phyloP scores from a whole-genome alignment of 192 early-diverging fungal genomes.

The Coemansia sp. region DNA sequence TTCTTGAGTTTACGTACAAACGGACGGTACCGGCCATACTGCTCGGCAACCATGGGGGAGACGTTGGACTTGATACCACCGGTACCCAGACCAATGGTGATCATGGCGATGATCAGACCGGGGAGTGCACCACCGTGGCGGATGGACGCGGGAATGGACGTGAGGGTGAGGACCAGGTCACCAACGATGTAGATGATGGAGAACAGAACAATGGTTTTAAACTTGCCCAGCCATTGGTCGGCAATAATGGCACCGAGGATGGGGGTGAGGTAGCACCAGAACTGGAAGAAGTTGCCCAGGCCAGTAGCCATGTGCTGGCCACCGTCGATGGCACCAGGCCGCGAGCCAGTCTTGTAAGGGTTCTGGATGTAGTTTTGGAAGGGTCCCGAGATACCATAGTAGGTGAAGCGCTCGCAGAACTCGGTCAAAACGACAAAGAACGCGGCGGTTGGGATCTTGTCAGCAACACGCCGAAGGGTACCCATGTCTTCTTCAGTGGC shows the following conservation, averaged over 20 bases:
- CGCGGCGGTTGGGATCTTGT: conserved; percentile 55
- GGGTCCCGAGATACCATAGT: conserved; percentile 56
- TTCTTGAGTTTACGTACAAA: conserved; percentile 57
- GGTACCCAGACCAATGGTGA: conserved; percentile 71
- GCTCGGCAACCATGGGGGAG: conserved; percentile 74
- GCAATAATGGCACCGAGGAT: conserved; percentile 62
- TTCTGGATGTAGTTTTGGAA: conserved; percentile 65
- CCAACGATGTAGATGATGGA: conserved; percentile 63
- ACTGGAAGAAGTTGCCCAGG: conserved; percentile 60
- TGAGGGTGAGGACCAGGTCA: conserved; percentile 58
- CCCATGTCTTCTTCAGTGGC: conserved; percentile 59
- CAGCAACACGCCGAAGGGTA: conserved; percentile 55
- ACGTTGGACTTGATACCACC: conserved; percentile 81
- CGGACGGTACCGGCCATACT: conserved; percentile 55
- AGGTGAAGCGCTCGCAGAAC: conserved; percentile 61
- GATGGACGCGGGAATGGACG: conserved; percentile 60
- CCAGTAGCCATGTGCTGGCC: conserved; percentile 58
- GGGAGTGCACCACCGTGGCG: conserved; percentile 56
- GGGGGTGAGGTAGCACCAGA: conserved; percentile 61
- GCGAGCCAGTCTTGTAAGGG: conserved; percentile 41
- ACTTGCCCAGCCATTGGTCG: conserved; percentile 74
- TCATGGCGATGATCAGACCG: conserved; percentile 64
- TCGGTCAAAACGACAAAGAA: conserved; percentile 59
- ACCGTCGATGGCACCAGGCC: conserved; percentile 53
- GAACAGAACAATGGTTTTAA: conserved; percentile 67